Conservation (phyloP, 768 basidiomycete genomes). For the Lyophyllum shimeji region DNA sequence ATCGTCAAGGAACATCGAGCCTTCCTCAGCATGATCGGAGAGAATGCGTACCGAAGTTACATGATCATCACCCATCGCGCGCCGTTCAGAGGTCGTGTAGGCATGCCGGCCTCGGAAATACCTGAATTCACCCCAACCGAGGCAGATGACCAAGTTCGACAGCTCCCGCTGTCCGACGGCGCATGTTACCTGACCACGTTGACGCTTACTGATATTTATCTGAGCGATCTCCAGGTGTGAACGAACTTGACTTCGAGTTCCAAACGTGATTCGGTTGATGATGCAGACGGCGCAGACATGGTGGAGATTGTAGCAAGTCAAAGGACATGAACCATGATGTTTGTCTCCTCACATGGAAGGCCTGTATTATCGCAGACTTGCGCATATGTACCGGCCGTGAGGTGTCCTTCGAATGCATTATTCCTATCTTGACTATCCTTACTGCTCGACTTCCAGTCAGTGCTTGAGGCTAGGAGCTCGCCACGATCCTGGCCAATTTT, state of each 20-base stretch:
- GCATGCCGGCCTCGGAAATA: neutral
- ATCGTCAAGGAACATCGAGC: neutral
- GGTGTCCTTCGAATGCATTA: no score
- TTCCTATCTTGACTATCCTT: no score
- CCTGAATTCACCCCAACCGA: neutral
- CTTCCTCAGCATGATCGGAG: neutral
- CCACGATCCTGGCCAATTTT: no score
- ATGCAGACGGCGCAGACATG: neutral
- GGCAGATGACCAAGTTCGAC: neutral
- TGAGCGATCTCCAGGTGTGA: neutral
- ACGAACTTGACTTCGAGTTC: neutral
- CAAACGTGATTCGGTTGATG: neutral
- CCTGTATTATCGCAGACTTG: neutral
- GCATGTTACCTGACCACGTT: neutral
- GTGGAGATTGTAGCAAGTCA: neutral
- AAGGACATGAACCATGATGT: neutral
- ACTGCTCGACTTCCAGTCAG: no score
- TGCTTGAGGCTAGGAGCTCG: no score
- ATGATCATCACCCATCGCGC: neutral
- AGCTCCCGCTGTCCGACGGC: neutral
- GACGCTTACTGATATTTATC: neutral
- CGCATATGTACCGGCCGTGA: neutral
- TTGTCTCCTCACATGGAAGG: neutral
- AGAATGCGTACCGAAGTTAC: neutral
- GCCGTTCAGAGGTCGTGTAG: neutral